Base-by-base conservation (phyloP, 2,329 filamentous ascomycete genomes). In the Karstenula rhodostoma region DNA sequence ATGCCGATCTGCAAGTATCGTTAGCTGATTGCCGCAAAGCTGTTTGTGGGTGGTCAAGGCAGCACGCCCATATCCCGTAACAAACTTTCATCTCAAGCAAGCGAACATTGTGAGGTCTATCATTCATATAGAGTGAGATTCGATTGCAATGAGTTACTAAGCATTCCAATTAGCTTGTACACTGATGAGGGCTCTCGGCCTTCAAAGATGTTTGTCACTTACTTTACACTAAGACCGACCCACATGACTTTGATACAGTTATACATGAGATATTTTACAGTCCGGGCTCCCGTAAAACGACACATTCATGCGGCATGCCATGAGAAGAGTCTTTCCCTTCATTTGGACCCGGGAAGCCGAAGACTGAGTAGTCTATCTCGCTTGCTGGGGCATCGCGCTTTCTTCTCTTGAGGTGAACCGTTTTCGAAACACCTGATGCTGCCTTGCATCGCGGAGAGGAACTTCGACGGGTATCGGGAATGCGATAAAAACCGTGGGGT, bases 221-320 rank as follows among this genome's bases (percentile, higher is more conserved):
- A 55, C 52, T 55, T 55, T 55, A 55, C 52, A 55, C 27, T 47
- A 55, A 22, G 10, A 37, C 13, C 27, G 12, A 10, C 7, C n/a
- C 12, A 23, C 10, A 46, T 35, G 29, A 13, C 37, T 7, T 17
- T 50, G 17, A 8, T 13, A 44, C n/a, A 23, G 42, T 19, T 44
- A 22, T 3, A 44, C 8, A 44, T 44, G 19, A 13, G 12, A 22
- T 23, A 19, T 23, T 22, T 2, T 12, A 17, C n/a, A 43, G 40
- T 22, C 40, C 9, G 29, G 23, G 19, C 2, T 29, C 23, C 23
- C 13, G 10, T n/a, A 27, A 27, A 47, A 10, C 10, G 8, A 47
- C 44, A 27, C 12, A 27, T 47, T 1, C 27, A 23, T 23, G 44
- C 19, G 8, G 19, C 15, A n/a, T 44, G n/a, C 42, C n/a, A 23